Base-by-base conservation (phyloP, 148 eudicot species). In the Vaccinium myrtillus region DNA sequence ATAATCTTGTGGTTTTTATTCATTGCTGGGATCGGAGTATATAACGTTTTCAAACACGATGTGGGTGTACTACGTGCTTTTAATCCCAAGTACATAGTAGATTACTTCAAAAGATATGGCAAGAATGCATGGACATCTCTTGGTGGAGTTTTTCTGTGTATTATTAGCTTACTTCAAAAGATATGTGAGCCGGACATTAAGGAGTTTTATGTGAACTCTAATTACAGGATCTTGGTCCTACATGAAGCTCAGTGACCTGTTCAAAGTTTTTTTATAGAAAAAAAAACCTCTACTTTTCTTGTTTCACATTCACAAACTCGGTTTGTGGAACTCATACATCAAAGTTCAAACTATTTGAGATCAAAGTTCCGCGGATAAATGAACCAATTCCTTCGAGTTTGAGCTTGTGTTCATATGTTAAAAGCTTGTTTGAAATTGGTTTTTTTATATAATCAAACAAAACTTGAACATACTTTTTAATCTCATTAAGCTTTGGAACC, bases 131-230 rank as follows among this genome's bases (percentile, higher is more conserved):
- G 98, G 98, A 81, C 89, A 5, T 94, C 98, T 5, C 92, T 94
- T 27, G 98, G 98, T 25, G 98, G 95, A n/a, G 85, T 92, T 51
- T 91, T 94, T 54, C 87, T 94, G 8, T 90, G 93, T 54, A 92
- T 91, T 83, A n/a, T n/a, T n/a, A n/a, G n/a, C n/a, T n/a, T n/a
- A n/a, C n/a, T n/a, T n/a, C n/a, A n/a, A n/a, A n/a, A n/a, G n/a
- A 94, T 95, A 55, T 95, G 97, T 90, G 43, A 80, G 83, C 27
- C n/a, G 70, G 70, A 36, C 7, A 43, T 43, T 43, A 43, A 5
- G 46, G n/a, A n/a, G 46, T 43, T 43, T 43, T 43, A 43, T 43
- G 46, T 43, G 6, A n/a, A n/a, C 46, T 43, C 4, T 43, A 43
- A 43, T 43, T 43, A 43, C 5, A 43, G 6, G 46, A 43, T 43